phyloP scores from a whole-genome alignment of 2,329 filamentous ascomycete species.

The Pseudocercospora musae region DNA sequence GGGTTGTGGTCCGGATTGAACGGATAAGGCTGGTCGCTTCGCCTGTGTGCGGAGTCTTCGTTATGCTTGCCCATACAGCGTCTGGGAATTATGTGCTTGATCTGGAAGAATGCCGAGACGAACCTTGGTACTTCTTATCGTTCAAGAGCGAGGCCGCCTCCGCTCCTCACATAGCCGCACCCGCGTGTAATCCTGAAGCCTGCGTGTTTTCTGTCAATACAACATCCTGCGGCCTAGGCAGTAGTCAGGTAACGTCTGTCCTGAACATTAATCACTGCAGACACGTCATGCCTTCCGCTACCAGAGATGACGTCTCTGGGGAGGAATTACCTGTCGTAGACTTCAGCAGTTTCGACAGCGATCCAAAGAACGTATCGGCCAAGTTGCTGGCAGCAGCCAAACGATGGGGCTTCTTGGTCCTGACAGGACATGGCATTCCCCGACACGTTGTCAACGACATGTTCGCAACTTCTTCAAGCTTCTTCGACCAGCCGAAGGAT shows the following conservation, averaged over 20 bases:
- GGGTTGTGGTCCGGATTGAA: background rate
- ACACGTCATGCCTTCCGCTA: background rate
- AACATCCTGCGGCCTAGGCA: background rate
- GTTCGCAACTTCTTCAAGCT: conserved; percentile 1
- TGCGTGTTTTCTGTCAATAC: background rate
- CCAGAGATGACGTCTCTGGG: background rate
- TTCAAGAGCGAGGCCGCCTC: background rate
- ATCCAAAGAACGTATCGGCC: background rate
- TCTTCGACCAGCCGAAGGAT: conserved; percentile 2
- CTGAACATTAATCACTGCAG: background rate
- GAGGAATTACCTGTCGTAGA: background rate
- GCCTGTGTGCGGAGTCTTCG: background rate
- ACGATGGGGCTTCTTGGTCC: background rate
- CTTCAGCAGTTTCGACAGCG: background rate
- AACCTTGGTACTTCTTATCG: background rate
- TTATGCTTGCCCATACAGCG: background rate
- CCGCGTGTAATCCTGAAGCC: background rate
- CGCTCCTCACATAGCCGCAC: background rate
- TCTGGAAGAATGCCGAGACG: background rate
- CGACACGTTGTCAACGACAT: background rate
- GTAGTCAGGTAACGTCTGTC: background rate
- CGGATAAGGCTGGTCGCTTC: background rate
- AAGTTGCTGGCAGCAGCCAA: background rate
- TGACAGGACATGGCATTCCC: conserved; percentile 1
- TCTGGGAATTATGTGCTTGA: background rate